Evolutionary conservation across 441 rosid species (phyloP).

Genomic region (Pelargonium fulgidum): DNA sequence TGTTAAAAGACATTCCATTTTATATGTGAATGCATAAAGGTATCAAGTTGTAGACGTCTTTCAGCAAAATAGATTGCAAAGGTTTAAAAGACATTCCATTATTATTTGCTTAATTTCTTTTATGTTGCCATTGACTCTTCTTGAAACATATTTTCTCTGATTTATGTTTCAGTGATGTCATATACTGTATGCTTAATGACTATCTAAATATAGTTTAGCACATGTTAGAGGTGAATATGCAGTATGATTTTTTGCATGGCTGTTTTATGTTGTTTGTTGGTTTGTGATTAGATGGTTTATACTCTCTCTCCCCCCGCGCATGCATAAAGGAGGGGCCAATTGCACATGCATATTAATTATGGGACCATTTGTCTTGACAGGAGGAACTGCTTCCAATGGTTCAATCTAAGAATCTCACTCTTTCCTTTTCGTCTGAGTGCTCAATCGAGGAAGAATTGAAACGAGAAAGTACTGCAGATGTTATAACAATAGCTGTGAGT

Average conservation of each 20-base stretch:
- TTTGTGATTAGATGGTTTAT: constrained; percentile 4
- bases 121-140: background rate
- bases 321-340: background rate
- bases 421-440: constrained; percentile 73
- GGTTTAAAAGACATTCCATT: background rate
- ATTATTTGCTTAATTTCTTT: no score
- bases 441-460: constrained; percentile 75
- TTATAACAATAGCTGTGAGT: constrained; percentile 55
- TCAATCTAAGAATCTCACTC: constrained; percentile 53
- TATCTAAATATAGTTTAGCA: background rate
- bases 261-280: background rate
- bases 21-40: background rate
- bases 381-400: constrained; percentile 53
- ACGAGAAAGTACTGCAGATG: constrained; percentile 73
- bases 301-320: background rate
- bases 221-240: background rate
- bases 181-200: background rate
- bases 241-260: background rate
- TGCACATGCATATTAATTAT: background rate
- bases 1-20: background rate
- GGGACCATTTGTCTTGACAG: constrained; percentile 30
- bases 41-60: background rate
- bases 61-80: background rate
- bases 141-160: background rate
- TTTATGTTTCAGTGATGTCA: background rate